Percentiles rank a stretch among this genome's conserved stretches.
Evolutionary conservation across 2,329 filamentous ascomycete species (phyloP).

Genomic region (Nothophoma quercina): DNA sequence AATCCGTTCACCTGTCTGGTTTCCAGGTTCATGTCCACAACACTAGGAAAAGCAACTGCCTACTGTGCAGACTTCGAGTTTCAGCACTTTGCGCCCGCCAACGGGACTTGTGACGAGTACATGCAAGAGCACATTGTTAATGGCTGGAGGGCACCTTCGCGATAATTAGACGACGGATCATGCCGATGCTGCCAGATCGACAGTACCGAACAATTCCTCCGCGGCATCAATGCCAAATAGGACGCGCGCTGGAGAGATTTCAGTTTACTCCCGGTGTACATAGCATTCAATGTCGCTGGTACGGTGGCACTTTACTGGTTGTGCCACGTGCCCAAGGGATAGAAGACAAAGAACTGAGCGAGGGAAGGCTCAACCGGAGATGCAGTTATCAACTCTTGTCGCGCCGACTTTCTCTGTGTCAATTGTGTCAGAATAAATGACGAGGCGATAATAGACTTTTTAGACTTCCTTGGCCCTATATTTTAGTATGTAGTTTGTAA

Average conservation of each 20-base stretch:
- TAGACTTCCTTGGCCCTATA: not conserved
- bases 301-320: slow-evolving; percentile 63
- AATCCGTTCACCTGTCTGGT: slow-evolving; percentile 73
- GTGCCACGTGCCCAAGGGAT: slow-evolving; percentile 58
- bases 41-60: slow-evolving; percentile 57
- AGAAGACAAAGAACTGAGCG: slow-evolving; percentile 45
- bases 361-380: not conserved
- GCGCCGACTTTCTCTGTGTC: not conserved
- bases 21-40: slow-evolving; percentile 63
- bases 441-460: slow-evolving; percentile 6
- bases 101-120: slow-evolving; percentile 54
- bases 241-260: slow-evolving; percentile 66
- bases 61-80: slow-evolving; percentile 56
- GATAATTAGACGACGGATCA: slow-evolving; percentile 49
- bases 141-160: slow-evolving; percentile 52
- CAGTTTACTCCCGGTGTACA: slow-evolving; percentile 59
- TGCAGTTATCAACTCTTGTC: not conserved
- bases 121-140: slow-evolving; percentile 52
- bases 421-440: not conserved
- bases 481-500: slow-evolving; percentile 1
- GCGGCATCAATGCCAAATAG: slow-evolving; percentile 51
- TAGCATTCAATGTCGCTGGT: slow-evolving; percentile 58
- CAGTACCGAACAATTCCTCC: slow-evolving; percentile 58
- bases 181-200: slow-evolving; percentile 60
- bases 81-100: slow-evolving; percentile 47